A percentile compares a stretch with the other conserved stretches of the same genome.
Evolutionary conservation across 163 green algal species (phyloP).

Genomic region (Trebouxia gelatinosa): DNA sequence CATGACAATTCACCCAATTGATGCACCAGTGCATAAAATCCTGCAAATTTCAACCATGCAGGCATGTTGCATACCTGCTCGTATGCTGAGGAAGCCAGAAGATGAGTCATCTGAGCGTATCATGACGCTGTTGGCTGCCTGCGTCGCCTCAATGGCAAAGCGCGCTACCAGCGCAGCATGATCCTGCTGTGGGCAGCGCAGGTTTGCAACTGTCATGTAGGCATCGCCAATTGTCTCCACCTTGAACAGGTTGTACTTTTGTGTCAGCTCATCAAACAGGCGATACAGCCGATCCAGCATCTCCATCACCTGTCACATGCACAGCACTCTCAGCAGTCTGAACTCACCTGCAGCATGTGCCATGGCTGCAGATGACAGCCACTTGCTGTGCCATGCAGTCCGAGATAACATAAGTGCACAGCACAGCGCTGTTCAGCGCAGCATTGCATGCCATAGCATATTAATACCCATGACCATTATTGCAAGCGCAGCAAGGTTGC

Average conservation of each 20-base stretch:
- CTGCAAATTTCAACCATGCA: background rate
- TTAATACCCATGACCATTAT: too few species aligned
- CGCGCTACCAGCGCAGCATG: constrained; percentile 32
- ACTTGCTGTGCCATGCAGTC: background rate
- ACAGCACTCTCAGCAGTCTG: background rate
- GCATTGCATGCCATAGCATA: too few species aligned
- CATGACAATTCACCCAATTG: too few species aligned
- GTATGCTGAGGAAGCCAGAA: constrained; percentile 32
- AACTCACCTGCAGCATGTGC: too few species aligned
- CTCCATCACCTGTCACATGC: constrained; percentile 58
- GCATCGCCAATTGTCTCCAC: constrained; percentile 27
- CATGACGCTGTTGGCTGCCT: constrained; percentile 27
- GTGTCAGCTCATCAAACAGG: constrained; percentile 47
- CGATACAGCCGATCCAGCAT: constrained; percentile 58
- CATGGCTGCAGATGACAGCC: constrained; percentile 23
- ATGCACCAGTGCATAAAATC: background rate
- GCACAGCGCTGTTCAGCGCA: too few species aligned
- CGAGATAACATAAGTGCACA: too few species aligned
- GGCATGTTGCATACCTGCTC: constrained; percentile 15
- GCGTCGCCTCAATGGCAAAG: constrained; percentile 38
- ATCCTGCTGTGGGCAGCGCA: constrained; percentile 21
- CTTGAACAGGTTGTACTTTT: constrained; percentile 39
- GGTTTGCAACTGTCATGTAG: constrained; percentile 19
- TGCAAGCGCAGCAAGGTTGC: too few species aligned
- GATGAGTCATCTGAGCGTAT: constrained; percentile 18